Evolutionary conservation across 1,139 yeast species (phyloP), one percentile per base, ranked within the genome.

Genomic region (Hanseniaspora sp.): DNA sequence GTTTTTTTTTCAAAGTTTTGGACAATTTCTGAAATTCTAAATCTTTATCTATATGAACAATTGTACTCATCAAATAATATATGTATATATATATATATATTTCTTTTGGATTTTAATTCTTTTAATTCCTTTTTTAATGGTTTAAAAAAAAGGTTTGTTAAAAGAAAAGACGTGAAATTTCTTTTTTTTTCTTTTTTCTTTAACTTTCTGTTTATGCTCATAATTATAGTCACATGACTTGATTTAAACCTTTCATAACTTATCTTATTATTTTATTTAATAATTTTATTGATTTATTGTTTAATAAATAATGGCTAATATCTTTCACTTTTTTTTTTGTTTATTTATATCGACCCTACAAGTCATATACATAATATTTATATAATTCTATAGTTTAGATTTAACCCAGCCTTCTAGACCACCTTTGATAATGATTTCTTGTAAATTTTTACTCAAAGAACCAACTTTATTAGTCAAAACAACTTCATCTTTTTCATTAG

Each of bases 331-430:
- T 23, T 23, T 23, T 23, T 23, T 23, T 23, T 23, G 23, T 23
- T 23, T 23, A 23, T 23, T 23, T 23, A 23, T 23, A 17, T 8
- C 15, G n/a, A 35, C 31, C 17, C 8, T 38, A 38, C 13, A 53
- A 13, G 23, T 52, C 57, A 23, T 33, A 33, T 33, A 33, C 35
- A 33, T 33, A 33, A 11, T 9, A 13, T 33, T 33, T 33, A 33
- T 33, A 62, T 47, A 52, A 53, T 30, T 17, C 39, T 57, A 58
- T 18, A 53, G 42, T 69, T 85, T 86, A 46, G 90, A 77, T 70
- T 79, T 84, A 58, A 92, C 97, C 98, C 98, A 92, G 48, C 95
- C 95, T 76, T 92, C 99, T 58, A 92, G 79, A 54, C 99, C 99
- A 51, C 98, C 98, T 69, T 88, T 84, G 62, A 92, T 90, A 61